Evolutionary conservation across 1,139 yeast genomes (phyloP), one percentile per base, ranked within the genome.

Genomic region (Pichia sp.): DNA sequence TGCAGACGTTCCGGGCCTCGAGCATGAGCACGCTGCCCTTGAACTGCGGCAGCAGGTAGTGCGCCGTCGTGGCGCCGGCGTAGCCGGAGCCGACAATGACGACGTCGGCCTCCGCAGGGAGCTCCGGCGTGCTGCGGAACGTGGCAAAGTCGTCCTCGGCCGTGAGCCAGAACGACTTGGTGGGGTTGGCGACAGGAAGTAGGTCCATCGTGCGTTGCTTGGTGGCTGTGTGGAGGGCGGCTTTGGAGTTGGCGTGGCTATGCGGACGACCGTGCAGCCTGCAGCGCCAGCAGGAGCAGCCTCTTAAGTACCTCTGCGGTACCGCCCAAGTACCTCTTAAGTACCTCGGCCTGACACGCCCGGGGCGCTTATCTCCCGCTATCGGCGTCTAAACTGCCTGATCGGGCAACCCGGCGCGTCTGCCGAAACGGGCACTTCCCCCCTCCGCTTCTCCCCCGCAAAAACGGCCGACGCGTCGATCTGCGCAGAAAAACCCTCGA

Each of bases 21-120:
- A 73, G 62, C 61, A 76, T 61, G 8, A 71, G 69, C 6, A 73
- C 63, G 5, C 62, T 59, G 10, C 15, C 10, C 16, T 7, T 4
- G 8, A 10, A n/a, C 16, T 62, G 57, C 30, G 65, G 57, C 16
- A 64, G 58, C 34, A 72, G 60, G 55, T 67, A 68, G 58, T 71
- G 66, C 0, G 75, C 74, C 3, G 66, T 59, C 1, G 76, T 63
- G 4, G 76, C 62, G 23, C 78, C 78, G 8, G 75, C 67, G 60
- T 72, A 73, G 10, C 78, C 78, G 0, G 74, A 67, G 5, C 78
- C 77, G 52, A 74, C 65, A 46, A 74, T 67, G 23, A 74, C 60
- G 11, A 69, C 64, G 50, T 60, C 65, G 6, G 57, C 67, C 43
- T 66, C 67, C 6, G 52, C 23, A 42, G 66, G 67, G 11, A 64